Evolutionary conservation across 1,284 basidiomycete genomes (phyloP), one percentile per base, ranked within the genome.

Genomic region (Earliella scabrosa): DNA sequence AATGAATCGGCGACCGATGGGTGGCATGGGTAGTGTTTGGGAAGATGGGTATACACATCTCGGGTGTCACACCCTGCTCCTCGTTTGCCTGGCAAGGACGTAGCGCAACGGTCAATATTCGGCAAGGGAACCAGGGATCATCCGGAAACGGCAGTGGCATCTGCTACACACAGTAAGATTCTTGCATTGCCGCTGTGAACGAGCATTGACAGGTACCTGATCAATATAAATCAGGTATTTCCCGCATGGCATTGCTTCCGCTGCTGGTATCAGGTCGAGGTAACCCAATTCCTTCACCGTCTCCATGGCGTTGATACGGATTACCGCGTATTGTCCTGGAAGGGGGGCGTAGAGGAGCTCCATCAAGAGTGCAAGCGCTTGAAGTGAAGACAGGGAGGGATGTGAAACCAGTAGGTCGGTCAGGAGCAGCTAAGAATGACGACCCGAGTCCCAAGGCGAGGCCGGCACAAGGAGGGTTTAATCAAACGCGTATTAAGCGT

Each of bases 31-130:
- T 16, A 6, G 26, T 32, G 46, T 52, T 57, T 10, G 55, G 55
- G 16, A 41, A 44, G 35, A 57, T 52, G 2, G 55, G 55, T 3
- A 49, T 23, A 24, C 50, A 57, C 50, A 57, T 52, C 9, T 45
- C 40, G 11, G 50, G 23, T 8, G 45, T 40, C 27, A 41, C 34
- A 27, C 32, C 21, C 8, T 38, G 47, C 23, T 20, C 41, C 2
- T 18, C 21, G n/a, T 57, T 31, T 9, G 38, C 35, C n/a, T 0
- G 45, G 55, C 8, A 52, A 20, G 14, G 40, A 39, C 6, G 55
- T 38, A n/a, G n/a, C 0, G 20, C 55, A n/a, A 57, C 24, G 14
- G 35, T 31, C 3, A 11, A 24, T 10, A 52, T 27, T 1, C 6
- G 16, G 27, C 44, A 57, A 7, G 3, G 16, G 29, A 49, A 57